These are phyloP conservation scores for Hymenoscyphus repandus DNA, from an alignment of 2,329 filamentous ascomycete genomes.

Conservation along the genomic window DNA sequence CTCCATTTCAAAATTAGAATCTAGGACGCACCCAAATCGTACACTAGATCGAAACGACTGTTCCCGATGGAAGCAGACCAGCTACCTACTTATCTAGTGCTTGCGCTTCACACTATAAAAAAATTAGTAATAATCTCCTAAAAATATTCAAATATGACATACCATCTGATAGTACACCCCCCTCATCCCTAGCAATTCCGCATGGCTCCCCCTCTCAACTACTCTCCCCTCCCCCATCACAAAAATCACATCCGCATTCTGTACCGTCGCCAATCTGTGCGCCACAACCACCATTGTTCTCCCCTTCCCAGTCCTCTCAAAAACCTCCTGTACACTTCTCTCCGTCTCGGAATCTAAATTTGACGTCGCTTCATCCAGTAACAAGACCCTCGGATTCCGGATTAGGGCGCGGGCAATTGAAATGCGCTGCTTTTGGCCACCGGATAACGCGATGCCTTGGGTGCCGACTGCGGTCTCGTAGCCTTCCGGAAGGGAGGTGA, in stretches of 20 bases:
- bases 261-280: slow-evolving; percentile 26
- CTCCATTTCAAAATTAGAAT: no score
- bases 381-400: slow-evolving; percentile 57
- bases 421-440: slow-evolving; percentile 92
- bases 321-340: slow-evolving; percentile 53
- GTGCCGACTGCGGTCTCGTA: slow-evolving; percentile 90
- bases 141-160: background rate
- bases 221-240: slow-evolving; percentile 24
- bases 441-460: slow-evolving; percentile 81
- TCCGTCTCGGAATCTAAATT: slow-evolving; percentile 47
- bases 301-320: slow-evolving; percentile 55
- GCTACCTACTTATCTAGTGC: background rate
- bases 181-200: slow-evolving; percentile 11
- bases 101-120: background rate
- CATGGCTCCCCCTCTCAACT: slow-evolving; percentile 23
- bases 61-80: background rate
- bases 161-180: slow-evolving; percentile 25
- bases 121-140: background rate
- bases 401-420: slow-evolving; percentile 73
- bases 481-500: slow-evolving; percentile 70
- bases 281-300: slow-evolving; percentile 42
- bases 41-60: no score
- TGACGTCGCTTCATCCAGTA: slow-evolving; percentile 70
- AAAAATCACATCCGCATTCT: slow-evolving; percentile 27
- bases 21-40: no score